Conservation (phyloP, 306 rosid genomes). For the Malus sylvestris region DNA sequence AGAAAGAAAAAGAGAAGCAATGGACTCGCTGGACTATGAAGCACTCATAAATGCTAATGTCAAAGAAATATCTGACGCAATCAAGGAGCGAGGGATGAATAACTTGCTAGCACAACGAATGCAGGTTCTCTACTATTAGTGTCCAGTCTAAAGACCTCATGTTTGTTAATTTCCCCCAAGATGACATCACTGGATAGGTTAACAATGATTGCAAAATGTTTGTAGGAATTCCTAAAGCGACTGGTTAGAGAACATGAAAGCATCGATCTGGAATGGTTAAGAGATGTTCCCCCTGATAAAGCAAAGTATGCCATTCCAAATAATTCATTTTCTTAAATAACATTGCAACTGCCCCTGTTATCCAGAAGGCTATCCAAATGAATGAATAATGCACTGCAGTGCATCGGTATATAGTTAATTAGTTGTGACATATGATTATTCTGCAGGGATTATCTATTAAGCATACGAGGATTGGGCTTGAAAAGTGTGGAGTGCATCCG, state of each 20-base stretch:
- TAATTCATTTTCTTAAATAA: conserved; percentile 9
- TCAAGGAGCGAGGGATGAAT: conserved; percentile 84
- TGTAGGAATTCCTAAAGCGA: conserved; percentile 77
- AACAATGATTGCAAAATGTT: conserved; percentile 8
- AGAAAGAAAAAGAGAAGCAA: conserved; percentile 46
- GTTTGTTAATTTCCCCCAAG: neutral
- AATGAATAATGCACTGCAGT: conserved; percentile 9
- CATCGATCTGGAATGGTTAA: conserved; percentile 89
- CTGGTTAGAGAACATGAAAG: conserved; percentile 75
- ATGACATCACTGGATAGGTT: neutral
- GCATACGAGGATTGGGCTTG: conserved; percentile 82
- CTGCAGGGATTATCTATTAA: conserved; percentile 78
- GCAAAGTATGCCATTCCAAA: conserved; percentile 50
- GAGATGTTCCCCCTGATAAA: conserved; percentile 83
- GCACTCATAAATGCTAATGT: conserved; percentile 63
- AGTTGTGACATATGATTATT: conserved; percentile 9
- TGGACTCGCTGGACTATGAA: conserved; percentile 87
- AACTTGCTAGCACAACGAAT: conserved; percentile 86
- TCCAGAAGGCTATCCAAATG: neutral
- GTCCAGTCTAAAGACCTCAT: neutral
- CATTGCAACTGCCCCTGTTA: neutral
- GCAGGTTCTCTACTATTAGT: conserved; percentile 31
- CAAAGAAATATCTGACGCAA: conserved; percentile 51
- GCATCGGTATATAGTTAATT: neutral
- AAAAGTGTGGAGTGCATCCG: conserved; percentile 97